Conservation (phyloP, 2,329 filamentous ascomycete species). For the Cytospora piceicola region DNA sequence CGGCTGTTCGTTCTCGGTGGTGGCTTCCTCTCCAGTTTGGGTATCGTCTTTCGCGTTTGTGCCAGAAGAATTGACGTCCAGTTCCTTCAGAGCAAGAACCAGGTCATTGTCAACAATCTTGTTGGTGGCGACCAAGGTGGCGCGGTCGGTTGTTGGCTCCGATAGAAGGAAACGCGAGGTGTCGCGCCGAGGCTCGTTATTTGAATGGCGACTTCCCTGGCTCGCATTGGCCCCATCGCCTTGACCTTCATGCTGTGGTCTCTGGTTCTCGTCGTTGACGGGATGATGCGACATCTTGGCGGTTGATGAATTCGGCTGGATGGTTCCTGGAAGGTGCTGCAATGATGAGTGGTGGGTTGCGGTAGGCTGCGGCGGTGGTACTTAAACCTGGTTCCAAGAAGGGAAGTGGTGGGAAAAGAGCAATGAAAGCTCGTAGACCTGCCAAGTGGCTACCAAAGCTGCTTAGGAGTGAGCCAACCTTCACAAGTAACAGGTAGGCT, state of each 20-base stretch:
- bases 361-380: neutral
- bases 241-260: neutral
- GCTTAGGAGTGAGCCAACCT: no score
- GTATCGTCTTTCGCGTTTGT: neutral
- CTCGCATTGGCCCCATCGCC: neutral
- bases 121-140: neutral
- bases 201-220: neutral
- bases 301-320: neutral
- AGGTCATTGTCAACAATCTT: neutral
- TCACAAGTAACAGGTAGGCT: neutral
- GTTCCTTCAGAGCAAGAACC: neutral
- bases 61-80: neutral
- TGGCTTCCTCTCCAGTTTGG: neutral
- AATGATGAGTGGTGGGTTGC: neutral
- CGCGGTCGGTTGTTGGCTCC: neutral
- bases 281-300: neutral
- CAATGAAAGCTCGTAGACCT: neutral
- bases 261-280: neutral
- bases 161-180: neutral
- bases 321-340: neutral
- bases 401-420: neutral
- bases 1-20: neutral
- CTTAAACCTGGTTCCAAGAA: neutral
- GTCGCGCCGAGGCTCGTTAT: neutral
- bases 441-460: no score